Evolutionary conservation across 768 basidiomycete species (phyloP), one percentile per base, ranked within the genome.

Genomic region (Suillus alpinus): DNA sequence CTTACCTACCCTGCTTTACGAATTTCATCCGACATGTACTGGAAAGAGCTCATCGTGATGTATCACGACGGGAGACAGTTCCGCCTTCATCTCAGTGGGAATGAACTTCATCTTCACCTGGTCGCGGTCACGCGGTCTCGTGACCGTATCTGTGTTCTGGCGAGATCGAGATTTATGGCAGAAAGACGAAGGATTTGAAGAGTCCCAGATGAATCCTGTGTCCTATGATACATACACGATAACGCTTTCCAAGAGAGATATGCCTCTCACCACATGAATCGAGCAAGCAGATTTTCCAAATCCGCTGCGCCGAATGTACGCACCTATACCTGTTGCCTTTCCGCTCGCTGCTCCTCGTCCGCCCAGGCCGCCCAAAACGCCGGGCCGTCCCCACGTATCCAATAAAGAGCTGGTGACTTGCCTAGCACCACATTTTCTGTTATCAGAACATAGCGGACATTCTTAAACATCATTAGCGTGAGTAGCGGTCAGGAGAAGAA

Each of bases 341-440:
- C 18, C 23, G 59, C 37, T 56, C 66, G 57, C 43, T 72, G 69
- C 63, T 93, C 91, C 67, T 89, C 89, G 31, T 78, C 80, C 31
- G 89, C 84, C 88, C 90, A 91, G 20, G 87, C 85, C 57, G 86
- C 82, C 86, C 89, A 92, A 68, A 92, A 94, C 29, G 80, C 79
- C 3, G 85, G 78, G 0, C 77, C 85, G 59, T 91, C 85, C 2
- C 84, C 85, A 63, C 83, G 82, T 41, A 80, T 78, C 88, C 92
- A 97, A 69, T 94, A 95, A 64, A 85, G 76, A 1, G 92, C 86
- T 6, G 82, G 75, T 16, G 78, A 77, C 57, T 83, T 77, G 0
- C 88, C 88, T 49, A 81, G 82, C 8, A 91, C 91, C 4, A 88
- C 87, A 13, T 80, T 82, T 58, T 85, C 86, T 23, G 86, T 87